A percentile compares a stretch with the other conserved stretches of the same genome.
phyloP scores from a whole-genome alignment of 805 yeast genomes.

The Torulaspora microellipsoides region DNA sequence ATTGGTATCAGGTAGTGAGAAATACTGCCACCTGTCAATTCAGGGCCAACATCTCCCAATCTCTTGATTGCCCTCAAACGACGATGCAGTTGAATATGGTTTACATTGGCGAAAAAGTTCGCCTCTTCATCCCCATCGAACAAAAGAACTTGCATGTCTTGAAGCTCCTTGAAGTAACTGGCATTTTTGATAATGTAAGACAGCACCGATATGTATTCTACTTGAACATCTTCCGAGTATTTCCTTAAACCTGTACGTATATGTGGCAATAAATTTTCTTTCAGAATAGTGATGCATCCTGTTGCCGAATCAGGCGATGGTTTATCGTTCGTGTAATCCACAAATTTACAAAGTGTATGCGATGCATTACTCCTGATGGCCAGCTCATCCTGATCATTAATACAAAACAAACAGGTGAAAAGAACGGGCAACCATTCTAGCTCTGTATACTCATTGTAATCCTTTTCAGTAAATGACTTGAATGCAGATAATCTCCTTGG shows the following conservation, averaged over 20 bases:
- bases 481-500: constrained; percentile 68
- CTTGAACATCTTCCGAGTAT: constrained; percentile 54
- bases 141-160: constrained; percentile 61
- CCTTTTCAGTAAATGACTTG: constrained; percentile 54
- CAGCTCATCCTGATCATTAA: constrained; percentile 73
- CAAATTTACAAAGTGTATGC: constrained; percentile 54
- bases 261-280: constrained; percentile 56
- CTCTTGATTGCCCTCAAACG: constrained; percentile 79
- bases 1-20: constrained; percentile 82
- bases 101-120: constrained; percentile 69
- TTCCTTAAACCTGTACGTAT: constrained; percentile 63
- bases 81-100: constrained; percentile 80
- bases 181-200: constrained; percentile 54
- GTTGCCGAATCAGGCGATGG: constrained; percentile 27
- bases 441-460: constrained; percentile 42
- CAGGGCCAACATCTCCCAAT: constrained; percentile 45
- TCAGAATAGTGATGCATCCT: constrained; percentile 38
- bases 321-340: constrained; percentile 49
- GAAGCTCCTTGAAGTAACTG: constrained; percentile 45
- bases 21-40: constrained; percentile 53
- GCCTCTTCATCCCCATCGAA: constrained; percentile 75
- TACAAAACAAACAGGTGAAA: constrained; percentile 60
- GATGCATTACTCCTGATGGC: constrained; percentile 77
- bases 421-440: constrained; percentile 78
- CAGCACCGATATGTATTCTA: constrained; percentile 65